phyloP scores from a whole-genome alignment of 768 basidiomycete genomes.

The Boletus pseudo-olivaceus region DNA sequence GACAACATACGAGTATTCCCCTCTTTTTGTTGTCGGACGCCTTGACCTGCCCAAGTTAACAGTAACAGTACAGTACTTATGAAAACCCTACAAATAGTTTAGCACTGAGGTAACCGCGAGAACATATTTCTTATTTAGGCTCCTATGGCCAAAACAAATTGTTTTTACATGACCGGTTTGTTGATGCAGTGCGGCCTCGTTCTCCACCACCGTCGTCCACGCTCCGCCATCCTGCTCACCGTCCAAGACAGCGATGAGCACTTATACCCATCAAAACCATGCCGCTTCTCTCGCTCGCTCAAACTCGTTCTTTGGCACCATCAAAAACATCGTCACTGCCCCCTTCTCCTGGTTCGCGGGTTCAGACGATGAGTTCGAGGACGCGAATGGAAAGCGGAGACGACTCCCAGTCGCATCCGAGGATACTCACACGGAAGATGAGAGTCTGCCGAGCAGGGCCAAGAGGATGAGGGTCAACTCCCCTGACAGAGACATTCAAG shows the following conservation, averaged over 20 bases:
- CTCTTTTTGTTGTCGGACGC: too few species aligned
- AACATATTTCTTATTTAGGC: constrained; percentile 9
- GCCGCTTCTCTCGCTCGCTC: constrained; percentile 44
- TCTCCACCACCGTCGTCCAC: constrained; percentile 22
- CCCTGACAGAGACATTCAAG: constrained; percentile 39
- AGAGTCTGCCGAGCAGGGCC: constrained; percentile 30
- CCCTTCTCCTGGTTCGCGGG: constrained; percentile 55
- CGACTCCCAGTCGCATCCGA: constrained; percentile 33
- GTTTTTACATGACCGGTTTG: constrained; percentile 17
- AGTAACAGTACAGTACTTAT: too few species aligned
- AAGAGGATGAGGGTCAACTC: constrained; percentile 57
- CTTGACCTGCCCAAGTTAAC: not conserved
- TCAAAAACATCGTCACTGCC: constrained; percentile 65
- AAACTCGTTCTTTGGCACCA: constrained; percentile 57
- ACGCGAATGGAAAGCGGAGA: constrained; percentile 54
- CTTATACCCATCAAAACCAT: constrained; percentile 27
- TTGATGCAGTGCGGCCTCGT: constrained; percentile 17
- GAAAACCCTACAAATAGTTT: too few species aligned
- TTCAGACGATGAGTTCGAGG: constrained; percentile 47
- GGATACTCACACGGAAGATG: constrained; percentile 29
- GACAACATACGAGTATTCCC: constrained; percentile 14
- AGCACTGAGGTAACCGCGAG: constrained; percentile 3
- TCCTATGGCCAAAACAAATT: constrained; percentile 13
- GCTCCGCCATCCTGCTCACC: constrained; percentile 17
- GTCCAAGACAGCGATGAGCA: constrained; percentile 25